A percentile compares a stretch with the other conserved stretches of the same genome.
Evolutionary conservation across 805 yeast genomes (phyloP).

Genomic region (Candida taoyuanica): DNA sequence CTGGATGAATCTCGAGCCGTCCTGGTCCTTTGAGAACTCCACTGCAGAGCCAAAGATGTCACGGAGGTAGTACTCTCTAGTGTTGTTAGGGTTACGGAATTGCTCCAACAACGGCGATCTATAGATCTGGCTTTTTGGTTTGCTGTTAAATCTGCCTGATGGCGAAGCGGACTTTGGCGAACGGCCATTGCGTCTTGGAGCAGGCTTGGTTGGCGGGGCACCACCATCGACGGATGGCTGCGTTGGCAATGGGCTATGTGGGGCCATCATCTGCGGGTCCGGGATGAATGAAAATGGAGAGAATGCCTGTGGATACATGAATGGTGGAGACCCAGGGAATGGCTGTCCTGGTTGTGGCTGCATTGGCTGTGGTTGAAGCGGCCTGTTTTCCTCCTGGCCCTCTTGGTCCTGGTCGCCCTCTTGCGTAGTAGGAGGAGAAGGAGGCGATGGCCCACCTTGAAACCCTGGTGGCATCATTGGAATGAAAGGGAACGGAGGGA

Average conservation of each 20-base stretch:
- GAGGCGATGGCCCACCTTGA: neutral
- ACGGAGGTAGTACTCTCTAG: conserved; percentile 57
- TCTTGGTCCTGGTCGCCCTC: neutral
- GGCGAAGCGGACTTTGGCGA: neutral
- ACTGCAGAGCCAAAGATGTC: conserved; percentile 84
- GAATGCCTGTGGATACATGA: conserved; percentile 28
- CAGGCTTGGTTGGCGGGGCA: conserved; percentile 13
- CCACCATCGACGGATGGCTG: conserved; percentile 4
- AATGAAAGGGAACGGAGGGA: conserved; percentile 35
- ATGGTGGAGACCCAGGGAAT: conserved; percentile 16
- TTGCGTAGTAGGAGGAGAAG: neutral
- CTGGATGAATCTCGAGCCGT: conserved; percentile 95
- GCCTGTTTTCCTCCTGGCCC: neutral
- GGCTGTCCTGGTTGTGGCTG: conserved; percentile 16
- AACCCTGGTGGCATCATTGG: conserved; percentile 28
- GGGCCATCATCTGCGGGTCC: conserved; percentile 8
- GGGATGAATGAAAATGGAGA: conserved; percentile 27
- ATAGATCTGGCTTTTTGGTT: conserved; percentile 45
- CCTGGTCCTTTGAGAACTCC: conserved; percentile 93
- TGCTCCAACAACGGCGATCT: conserved; percentile 82
- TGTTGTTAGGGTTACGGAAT: conserved; percentile 56
- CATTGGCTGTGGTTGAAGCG: conserved; percentile 11
- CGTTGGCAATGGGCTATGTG: conserved; percentile 6
- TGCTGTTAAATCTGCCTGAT: neutral
- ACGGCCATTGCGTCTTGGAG: conserved; percentile 17